Percentiles rank a stretch among this genome's conserved stretches.
Conservation (phyloP, 352 stramenopile species). For the Pythium insidiosum region DNA sequence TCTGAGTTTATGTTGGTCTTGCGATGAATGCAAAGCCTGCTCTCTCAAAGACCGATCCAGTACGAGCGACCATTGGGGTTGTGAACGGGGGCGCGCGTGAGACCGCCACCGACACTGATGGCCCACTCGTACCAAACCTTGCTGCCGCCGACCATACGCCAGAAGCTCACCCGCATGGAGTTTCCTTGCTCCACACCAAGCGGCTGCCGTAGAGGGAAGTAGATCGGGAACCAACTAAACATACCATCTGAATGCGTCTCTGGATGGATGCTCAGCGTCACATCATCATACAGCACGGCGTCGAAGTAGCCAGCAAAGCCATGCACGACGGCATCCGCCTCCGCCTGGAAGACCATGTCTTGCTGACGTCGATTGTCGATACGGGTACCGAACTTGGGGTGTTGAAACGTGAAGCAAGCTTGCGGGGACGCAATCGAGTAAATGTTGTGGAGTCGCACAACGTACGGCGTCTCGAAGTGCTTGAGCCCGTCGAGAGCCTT, state of each 20-base stretch:
- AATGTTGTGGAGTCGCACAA: slow-evolving; percentile 93
- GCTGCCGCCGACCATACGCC: slow-evolving; percentile 79
- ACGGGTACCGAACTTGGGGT: slow-evolving; percentile 69
- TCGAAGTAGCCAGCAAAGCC: slow-evolving; percentile 97
- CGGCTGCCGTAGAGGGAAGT: slow-evolving; percentile 93
- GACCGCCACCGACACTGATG: slow-evolving; percentile 35
- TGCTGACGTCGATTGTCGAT: slow-evolving; percentile 85
- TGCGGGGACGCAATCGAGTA: slow-evolving; percentile 81
- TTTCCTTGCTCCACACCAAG: slow-evolving; percentile 77
- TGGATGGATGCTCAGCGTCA: slow-evolving; percentile 94
- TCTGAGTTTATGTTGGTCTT: no score
- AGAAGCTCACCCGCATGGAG: slow-evolving; percentile 87
- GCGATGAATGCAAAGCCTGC: no score
- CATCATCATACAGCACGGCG: slow-evolving; percentile 90
- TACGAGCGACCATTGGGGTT: slow-evolving; percentile 96
- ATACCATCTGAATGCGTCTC: slow-evolving; percentile 94
- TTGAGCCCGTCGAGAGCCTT: slow-evolving; percentile 68
- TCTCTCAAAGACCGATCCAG: slow-evolving; percentile 91
- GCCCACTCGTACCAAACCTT: slow-evolving; percentile 99
- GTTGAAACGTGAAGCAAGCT: slow-evolving; percentile 91
- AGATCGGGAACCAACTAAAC: slow-evolving; percentile 99
- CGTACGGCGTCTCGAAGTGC: slow-evolving; percentile 95
- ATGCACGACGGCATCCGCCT: slow-evolving; percentile 77
- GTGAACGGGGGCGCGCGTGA: slow-evolving; percentile 83
- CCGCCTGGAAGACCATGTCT: slow-evolving; percentile 44